phyloP scores from a whole-genome alignment of 1,284 basidiomycete genomes.

The Cutaneotrichosporon cavernicola region DNA sequence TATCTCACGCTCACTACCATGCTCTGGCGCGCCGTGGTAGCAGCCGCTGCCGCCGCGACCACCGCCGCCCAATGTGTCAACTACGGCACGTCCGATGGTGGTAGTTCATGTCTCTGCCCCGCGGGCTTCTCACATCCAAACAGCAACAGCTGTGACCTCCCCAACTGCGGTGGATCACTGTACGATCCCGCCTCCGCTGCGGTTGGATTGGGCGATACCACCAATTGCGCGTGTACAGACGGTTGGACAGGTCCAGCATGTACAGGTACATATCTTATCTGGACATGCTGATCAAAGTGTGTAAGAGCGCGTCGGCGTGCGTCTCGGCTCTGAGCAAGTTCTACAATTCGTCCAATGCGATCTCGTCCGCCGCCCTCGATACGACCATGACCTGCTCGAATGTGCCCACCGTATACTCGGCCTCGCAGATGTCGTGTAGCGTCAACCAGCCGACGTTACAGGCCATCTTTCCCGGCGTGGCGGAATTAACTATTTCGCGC shows the following conservation, averaged over 20 bases:
- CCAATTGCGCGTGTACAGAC: slow-evolving; percentile 65
- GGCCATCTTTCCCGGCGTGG: slow-evolving; percentile 65
- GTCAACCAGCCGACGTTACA: slow-evolving; percentile 73
- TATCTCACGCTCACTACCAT: not conserved
- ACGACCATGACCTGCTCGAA: slow-evolving; percentile 33
- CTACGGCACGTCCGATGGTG: slow-evolving; percentile 10
- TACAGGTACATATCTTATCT: slow-evolving; percentile 56
- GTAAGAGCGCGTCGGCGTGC: slow-evolving; percentile 36
- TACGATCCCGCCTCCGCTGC: slow-evolving; percentile 56
- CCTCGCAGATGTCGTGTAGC: slow-evolving; percentile 41
- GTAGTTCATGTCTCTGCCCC: slow-evolving; percentile 64
- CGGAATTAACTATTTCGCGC: slow-evolving; percentile 72
- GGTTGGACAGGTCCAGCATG: slow-evolving; percentile 77
- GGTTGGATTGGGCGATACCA: slow-evolving; percentile 56
- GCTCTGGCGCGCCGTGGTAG: slow-evolving; percentile 13
- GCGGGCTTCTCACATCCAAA: slow-evolving; percentile 56
- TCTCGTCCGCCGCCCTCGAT: slow-evolving; percentile 26
- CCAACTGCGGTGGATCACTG: slow-evolving; percentile 73
- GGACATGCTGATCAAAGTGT: slow-evolving; percentile 28
- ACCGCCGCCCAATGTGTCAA: slow-evolving; percentile 17
- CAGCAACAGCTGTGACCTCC: slow-evolving; percentile 40
- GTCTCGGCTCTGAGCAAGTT: slow-evolving; percentile 19
- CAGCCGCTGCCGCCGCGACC: slow-evolving; percentile 2
- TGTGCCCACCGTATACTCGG: slow-evolving; percentile 36
- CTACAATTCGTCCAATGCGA: slow-evolving; percentile 6